phyloP scores from a whole-genome alignment of 805 yeast species.

The Dipodascopsis uninucleata region DNA sequence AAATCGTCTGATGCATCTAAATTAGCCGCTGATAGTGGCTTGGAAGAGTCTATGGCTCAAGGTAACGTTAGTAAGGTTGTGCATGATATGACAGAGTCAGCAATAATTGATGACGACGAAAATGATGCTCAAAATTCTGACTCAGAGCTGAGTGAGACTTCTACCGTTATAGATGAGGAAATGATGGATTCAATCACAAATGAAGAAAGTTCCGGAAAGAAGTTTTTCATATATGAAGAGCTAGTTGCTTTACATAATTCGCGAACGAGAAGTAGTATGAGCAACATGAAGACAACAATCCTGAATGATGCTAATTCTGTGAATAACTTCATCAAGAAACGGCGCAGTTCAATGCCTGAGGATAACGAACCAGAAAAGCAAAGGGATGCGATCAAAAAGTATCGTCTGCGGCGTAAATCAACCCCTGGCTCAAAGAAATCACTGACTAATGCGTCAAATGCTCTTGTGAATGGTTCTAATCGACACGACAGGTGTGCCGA shows the following conservation, averaged over 20 bases:
- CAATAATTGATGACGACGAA: neutral
- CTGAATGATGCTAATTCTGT: neutral
- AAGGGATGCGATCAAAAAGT: neutral
- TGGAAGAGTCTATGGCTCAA: too few species aligned
- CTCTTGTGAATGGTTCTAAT: too few species aligned
- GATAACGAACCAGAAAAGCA: too few species aligned
- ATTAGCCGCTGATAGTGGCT: too few species aligned
- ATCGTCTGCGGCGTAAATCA: constrained; percentile 15
- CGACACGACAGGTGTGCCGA: too few species aligned
- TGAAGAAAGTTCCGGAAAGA: constrained; percentile 11
- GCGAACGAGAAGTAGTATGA: constrained; percentile 18
- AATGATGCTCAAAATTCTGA: constrained; percentile 6
- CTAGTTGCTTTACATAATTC: constrained; percentile 18
- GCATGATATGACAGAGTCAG: too few species aligned
- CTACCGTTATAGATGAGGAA: constrained; percentile 16
- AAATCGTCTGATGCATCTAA: too few species aligned
- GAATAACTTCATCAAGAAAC: neutral
- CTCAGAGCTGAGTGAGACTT: constrained; percentile 18
- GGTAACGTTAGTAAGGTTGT: too few species aligned
- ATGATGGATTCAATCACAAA: constrained; percentile 2
- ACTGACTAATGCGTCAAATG: too few species aligned
- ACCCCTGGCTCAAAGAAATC: constrained; percentile 12
- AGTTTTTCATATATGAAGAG: constrained; percentile 16
- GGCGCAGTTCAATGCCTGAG: constrained; percentile 18
- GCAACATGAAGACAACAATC: neutral